Base-by-base conservation (phyloP, 2,329 filamentous ascomycete genomes). In the Fusarium denticulatum region DNA sequence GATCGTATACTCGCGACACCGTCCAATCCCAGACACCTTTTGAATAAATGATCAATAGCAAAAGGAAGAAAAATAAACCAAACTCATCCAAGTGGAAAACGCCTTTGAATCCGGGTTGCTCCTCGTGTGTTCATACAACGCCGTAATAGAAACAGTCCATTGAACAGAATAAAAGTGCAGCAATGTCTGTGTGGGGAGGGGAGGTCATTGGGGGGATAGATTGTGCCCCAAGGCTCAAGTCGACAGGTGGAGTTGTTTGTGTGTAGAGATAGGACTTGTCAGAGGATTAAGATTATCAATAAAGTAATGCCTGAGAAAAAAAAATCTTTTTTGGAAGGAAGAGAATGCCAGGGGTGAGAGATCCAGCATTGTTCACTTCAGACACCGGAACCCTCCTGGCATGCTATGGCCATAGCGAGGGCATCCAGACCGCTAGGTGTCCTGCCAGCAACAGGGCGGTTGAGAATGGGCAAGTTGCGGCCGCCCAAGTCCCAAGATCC, bases 381-480 rank as follows among this genome's bases (percentile, higher is more conserved):
- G 45, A 63, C 39, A 59, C 73, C 75, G 60, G 79, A 76, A 49
- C 83, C 83, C 73, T 88, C 85, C 76, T 88, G 86, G 70, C 86
- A 88, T 30, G 86, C 87, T 20, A 88, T 83, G 28, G 87, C 88
- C 82, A 87, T 84, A 52, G 87, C 88, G 26, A 90, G 81, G 13
- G 87, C 85, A 70, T 89, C 88, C 10, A 90, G 83, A 26, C 87
- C 88, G 66, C 85, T 88, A 71, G 83, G 83, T n/a, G 84, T 84
- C 66, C 84, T 81, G 6, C 78, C 77, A 12, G 81, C 76, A 18
- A 78, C 80, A 8, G 87, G 86, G n/a, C 86, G 85, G 71, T 79
- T 82, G 72, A 86, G 81, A 18, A 87, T 79, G 61, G 86, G 83
- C 4, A 84, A 74, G 60, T 85, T 85, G 37, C 87, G 79, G 36